phyloP scores from a whole-genome alignment of 2,329 filamentous ascomycete species.

The Pseudocercospora musae region DNA sequence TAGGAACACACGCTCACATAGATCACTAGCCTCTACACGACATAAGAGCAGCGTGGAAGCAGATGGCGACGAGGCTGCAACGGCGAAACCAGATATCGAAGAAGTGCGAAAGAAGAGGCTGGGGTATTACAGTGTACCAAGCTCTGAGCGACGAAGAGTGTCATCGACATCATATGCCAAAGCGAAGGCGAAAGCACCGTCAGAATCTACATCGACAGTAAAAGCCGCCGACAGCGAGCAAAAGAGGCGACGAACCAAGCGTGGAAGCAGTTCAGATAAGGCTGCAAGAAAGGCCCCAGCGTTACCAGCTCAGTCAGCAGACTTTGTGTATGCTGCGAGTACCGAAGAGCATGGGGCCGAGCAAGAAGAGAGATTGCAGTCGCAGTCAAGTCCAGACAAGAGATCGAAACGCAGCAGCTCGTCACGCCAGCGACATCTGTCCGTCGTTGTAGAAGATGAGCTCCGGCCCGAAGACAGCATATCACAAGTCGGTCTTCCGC shows the following conservation, averaged over 20 bases:
- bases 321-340: slow-evolving; percentile 16
- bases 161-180: slow-evolving; percentile 3
- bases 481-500: slow-evolving; percentile 26
- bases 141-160: slow-evolving; percentile 9
- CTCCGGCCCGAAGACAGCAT: slow-evolving; percentile 34
- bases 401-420: slow-evolving; percentile 9
- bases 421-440: slow-evolving; percentile 11
- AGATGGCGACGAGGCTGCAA: slow-evolving; percentile 14
- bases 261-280: slow-evolving; percentile 8
- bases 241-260: slow-evolving; percentile 9
- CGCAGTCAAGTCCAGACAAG: neutral
- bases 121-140: slow-evolving; percentile 34
- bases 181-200: neutral
- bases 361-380: neutral
- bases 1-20: slow-evolving; percentile 12
- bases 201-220: slow-evolving; percentile 6
- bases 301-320: slow-evolving; percentile 1
- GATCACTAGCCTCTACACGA: slow-evolving; percentile 17
- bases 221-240: slow-evolving; percentile 8
- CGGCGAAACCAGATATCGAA: slow-evolving; percentile 38
- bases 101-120: slow-evolving; percentile 39
- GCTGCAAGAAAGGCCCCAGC: neutral
- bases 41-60: slow-evolving; percentile 12
- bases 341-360: neutral
- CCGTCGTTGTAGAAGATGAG: slow-evolving; percentile 20